These are phyloP conservation scores for Monosporascus cannonballus DNA, from an alignment of 2,329 filamentous ascomycete genomes.

Conservation along the genomic window DNA sequence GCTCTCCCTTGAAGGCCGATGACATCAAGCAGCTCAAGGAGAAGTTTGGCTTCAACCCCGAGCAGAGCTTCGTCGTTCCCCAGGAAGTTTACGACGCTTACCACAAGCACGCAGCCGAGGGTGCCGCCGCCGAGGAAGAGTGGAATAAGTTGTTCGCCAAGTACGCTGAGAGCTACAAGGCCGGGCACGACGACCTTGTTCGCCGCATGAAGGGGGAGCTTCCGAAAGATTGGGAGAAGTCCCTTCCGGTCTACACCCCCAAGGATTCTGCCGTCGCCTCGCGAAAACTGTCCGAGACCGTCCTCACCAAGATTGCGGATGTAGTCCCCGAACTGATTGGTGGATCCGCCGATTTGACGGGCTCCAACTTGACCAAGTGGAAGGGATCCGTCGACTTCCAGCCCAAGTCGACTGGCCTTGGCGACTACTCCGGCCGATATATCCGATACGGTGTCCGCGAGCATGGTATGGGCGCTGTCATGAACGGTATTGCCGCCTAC, in stretches of 20 bases:
- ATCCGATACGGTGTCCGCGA: slow-evolving; percentile 88
- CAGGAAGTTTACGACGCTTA: slow-evolving; percentile 93
- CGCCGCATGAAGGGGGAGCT: slow-evolving; percentile 79
- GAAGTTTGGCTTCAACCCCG: slow-evolving; percentile 94
- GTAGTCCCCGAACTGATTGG: slow-evolving; percentile 86
- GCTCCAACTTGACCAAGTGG: slow-evolving; percentile 98
- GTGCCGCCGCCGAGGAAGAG: slow-evolving; percentile 84
- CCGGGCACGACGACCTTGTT: slow-evolving; percentile 72
- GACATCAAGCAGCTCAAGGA: slow-evolving; percentile 90
- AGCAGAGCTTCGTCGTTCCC: slow-evolving; percentile 86
- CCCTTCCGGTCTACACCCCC: slow-evolving; percentile 84
- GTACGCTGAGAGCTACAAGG: slow-evolving; percentile 72
- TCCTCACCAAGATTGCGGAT: slow-evolving; percentile 80
- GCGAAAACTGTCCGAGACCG: slow-evolving; percentile 92
- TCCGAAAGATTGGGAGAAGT: slow-evolving; percentile 94
- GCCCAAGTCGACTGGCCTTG: slow-evolving; percentile 76
- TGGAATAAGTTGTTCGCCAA: slow-evolving; percentile 92
- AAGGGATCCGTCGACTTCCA: slow-evolving; percentile 98
- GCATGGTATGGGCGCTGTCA: slow-evolving; percentile 86
- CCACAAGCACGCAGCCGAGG: slow-evolving; percentile 75
- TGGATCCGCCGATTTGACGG: slow-evolving; percentile 95
- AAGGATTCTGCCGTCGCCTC: slow-evolving; percentile 80
- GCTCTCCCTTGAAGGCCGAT: slow-evolving; percentile 89
- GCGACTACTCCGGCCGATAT: slow-evolving; percentile 87
- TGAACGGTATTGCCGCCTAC: slow-evolving; percentile 94